Percentiles rank a stretch among this genome's conserved stretches.
Conservation (phyloP, 106 monocot species). For the Dioscorea alata region DNA sequence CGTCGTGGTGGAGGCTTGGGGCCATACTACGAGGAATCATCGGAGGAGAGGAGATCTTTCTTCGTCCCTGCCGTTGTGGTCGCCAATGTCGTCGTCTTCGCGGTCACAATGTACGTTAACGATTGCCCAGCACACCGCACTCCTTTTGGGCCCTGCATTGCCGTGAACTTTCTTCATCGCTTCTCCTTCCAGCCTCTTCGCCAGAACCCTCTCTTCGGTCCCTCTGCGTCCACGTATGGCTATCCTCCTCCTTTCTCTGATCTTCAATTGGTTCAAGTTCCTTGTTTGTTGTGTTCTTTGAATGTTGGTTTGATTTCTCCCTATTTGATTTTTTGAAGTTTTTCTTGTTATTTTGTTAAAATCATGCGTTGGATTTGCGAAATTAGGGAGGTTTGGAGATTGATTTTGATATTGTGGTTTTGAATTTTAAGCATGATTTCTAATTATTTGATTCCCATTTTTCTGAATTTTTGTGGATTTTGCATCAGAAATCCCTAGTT, state of each 20-base stretch:
- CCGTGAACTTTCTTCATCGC: conserved; percentile 35
- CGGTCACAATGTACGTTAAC: conserved; percentile 56
- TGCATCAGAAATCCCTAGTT: too few relatives aligned
- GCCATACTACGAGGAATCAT: conserved; percentile 15
- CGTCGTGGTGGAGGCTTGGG: conserved; percentile 1
- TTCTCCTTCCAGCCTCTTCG: conserved; percentile 90
- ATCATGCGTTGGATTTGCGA: too few relatives aligned
- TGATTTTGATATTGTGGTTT: too few relatives aligned
- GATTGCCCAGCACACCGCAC: conserved; percentile 54
- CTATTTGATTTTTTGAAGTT: too few relatives aligned
- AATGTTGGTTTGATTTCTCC: too few relatives aligned
- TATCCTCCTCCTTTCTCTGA: too few relatives aligned
- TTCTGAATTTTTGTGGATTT: too few relatives aligned
- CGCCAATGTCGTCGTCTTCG: conserved; percentile 46
- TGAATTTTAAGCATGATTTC: too few relatives aligned
- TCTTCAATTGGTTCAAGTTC: too few relatives aligned
- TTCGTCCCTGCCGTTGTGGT: conserved; percentile 44
- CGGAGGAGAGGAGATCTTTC: conserved; percentile 44
- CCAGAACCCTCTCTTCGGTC: conserved; percentile 81
- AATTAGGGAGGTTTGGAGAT: too few relatives aligned
- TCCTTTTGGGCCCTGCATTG: conserved; percentile 40
- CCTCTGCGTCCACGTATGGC: conserved; percentile 67
- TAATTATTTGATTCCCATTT: not conserved
- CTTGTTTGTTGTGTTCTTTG: too few relatives aligned
- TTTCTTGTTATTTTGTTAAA: too few relatives aligned